Evolutionary conservation across 2,329 filamentous ascomycete genomes (phyloP).

Genomic region (Furcasterigmium furcatum): DNA sequence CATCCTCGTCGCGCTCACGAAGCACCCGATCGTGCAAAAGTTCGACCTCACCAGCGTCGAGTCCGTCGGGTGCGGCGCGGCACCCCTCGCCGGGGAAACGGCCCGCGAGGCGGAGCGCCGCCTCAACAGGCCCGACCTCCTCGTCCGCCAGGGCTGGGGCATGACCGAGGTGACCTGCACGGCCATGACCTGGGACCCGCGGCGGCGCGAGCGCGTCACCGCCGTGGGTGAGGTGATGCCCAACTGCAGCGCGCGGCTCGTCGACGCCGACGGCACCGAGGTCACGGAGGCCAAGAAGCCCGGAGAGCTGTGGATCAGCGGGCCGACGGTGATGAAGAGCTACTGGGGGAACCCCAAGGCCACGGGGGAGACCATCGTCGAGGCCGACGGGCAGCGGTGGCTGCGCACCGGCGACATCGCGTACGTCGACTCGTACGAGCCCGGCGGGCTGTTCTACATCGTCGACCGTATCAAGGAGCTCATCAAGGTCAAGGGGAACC

Average conservation of each 20-base stretch:
- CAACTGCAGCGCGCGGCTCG: constrained; percentile 67
- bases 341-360: constrained; percentile 73
- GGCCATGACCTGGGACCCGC: constrained; percentile 60
- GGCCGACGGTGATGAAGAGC: constrained; percentile 69
- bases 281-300: constrained; percentile 46
- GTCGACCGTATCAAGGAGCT: constrained; percentile 71
- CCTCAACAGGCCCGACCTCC: constrained; percentile 20
- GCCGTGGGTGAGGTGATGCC: constrained; percentile 66
- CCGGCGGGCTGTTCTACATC: constrained; percentile 52
- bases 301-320: constrained; percentile 72
- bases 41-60: constrained; percentile 68
- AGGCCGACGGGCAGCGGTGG: constrained; percentile 56
- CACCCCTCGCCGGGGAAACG: constrained; percentile 60
- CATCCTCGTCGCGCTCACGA: constrained; percentile 69
- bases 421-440: constrained; percentile 57
- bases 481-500: constrained; percentile 59
- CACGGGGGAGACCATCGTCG: constrained; percentile 55
- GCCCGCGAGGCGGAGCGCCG: constrained; percentile 52
- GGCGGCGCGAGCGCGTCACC: constrained; percentile 27
- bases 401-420: constrained; percentile 73
- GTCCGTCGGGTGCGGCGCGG: constrained; percentile 61
- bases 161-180: constrained; percentile 84
- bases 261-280: constrained; percentile 53
- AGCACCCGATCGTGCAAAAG: constrained; percentile 61
- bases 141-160: constrained; percentile 70